These are phyloP conservation scores for Cytospora leucostoma DNA, from an alignment of 2,329 filamentous ascomycete species.

Conservation along the genomic window DNA sequence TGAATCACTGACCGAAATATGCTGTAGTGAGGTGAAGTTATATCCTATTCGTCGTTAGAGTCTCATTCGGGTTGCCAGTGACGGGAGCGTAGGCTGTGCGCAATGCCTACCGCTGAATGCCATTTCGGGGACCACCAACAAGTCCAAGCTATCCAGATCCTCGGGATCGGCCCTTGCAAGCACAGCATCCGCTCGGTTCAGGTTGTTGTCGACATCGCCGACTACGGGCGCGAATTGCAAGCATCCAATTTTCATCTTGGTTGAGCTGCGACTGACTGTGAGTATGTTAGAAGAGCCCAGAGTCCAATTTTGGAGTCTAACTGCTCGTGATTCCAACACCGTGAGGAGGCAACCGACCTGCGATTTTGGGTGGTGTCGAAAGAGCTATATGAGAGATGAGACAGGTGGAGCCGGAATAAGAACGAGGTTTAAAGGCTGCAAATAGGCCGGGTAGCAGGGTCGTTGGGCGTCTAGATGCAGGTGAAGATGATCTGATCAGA, in stretches of 20 bases:
- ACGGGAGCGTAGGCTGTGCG: conserved; percentile 5
- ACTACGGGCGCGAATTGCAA: conserved; percentile 73
- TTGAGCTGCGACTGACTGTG: background rate
- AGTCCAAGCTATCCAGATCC: conserved; percentile 65
- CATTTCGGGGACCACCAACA: conserved; percentile 75
- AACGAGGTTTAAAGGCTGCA: background rate
- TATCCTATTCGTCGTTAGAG: conserved; percentile 55
- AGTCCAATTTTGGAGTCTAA: background rate
- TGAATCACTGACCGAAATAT: conserved; percentile 51
- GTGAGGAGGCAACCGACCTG: background rate
- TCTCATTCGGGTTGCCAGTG: background rate
- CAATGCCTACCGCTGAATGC: conserved; percentile 66
- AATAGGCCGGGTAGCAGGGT: background rate
- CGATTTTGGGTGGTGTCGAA: background rate
- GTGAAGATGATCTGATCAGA: background rate
- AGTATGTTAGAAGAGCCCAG: background rate
- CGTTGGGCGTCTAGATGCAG: background rate
- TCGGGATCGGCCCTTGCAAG: conserved; percentile 53
- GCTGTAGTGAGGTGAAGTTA: conserved; percentile 70
- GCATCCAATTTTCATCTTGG: conserved; percentile 66
- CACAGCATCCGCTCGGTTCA: conserved; percentile 66
- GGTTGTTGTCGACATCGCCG: conserved; percentile 69
- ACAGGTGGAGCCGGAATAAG: background rate
- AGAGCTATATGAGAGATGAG: background rate
- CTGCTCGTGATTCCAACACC: background rate